Evolutionary conservation across 225 moss, liverwort and hornwort species (phyloP).

Genomic region (Pleurozium schreberi): DNA sequence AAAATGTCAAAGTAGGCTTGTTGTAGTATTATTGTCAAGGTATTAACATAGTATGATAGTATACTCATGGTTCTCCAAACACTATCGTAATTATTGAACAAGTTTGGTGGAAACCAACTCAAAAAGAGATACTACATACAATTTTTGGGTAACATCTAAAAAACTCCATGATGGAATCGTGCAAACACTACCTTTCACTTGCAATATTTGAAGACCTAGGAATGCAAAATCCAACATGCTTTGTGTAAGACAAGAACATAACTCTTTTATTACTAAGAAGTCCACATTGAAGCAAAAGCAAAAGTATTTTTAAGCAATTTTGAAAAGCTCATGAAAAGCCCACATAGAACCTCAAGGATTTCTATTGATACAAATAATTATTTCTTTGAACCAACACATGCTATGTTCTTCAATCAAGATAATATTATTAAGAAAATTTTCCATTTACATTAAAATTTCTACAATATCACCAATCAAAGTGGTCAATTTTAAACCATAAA

Average conservation of each 20-base stretch:
- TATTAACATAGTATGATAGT: neutral
- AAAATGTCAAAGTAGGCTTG: rapidly evolving
- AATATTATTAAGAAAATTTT: neutral
- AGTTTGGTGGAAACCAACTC: too few relatives aligned
- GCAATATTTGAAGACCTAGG: neutral
- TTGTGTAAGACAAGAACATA: neutral
- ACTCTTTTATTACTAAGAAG: neutral
- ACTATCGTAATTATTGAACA: too few relatives aligned
- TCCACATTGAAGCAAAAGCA: rapidly evolving
- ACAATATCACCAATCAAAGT: too few relatives aligned
- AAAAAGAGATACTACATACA: too few relatives aligned
- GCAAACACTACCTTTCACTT: neutral
- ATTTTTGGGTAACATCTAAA: too few relatives aligned
- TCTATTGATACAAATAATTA: neutral
- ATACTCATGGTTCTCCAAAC: too few relatives aligned
- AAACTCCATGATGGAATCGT: too few relatives aligned
- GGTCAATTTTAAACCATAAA: too few relatives aligned
- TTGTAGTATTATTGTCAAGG: neutral
- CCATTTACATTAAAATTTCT: neutral
- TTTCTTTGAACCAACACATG: too few relatives aligned
- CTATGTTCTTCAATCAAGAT: neutral
- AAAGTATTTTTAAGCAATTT: neutral
- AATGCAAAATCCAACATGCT: neutral
- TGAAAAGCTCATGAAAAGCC: neutral
- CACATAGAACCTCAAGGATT: too few relatives aligned